Conservation (phyloP, 257 asterid genomes). For the Solanum okadae region DNA sequence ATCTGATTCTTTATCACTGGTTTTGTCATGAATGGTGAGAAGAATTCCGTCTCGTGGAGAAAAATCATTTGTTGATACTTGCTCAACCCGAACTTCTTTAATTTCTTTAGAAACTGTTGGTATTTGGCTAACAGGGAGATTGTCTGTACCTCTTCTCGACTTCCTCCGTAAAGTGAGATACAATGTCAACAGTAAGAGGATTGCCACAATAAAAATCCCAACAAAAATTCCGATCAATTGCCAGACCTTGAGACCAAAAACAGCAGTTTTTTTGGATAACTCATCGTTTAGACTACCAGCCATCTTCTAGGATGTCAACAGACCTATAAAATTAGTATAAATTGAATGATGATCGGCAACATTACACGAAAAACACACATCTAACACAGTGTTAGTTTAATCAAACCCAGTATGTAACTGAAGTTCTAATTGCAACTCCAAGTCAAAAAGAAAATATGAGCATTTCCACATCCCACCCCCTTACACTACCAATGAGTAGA, state of each 20-base stretch:
- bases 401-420: neutral
- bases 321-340: conserved; percentile 25
- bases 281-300: conserved; percentile 66
- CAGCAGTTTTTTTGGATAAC: conserved; percentile 49
- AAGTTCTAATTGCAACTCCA: neutral
- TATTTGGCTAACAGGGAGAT: conserved; percentile 54
- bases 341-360: neutral
- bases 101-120: conserved; percentile 81
- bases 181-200: conserved; percentile 50
- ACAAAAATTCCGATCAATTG: conserved; percentile 77
- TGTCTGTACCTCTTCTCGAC: conserved; percentile 35
- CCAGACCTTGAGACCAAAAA: conserved; percentile 81
- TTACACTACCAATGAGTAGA: neutral
- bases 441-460: neutral
- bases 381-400: neutral
- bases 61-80: conserved; percentile 50
- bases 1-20: conserved; percentile 67
- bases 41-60: conserved; percentile 67
- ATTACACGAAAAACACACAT: neutral
- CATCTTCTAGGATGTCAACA: conserved; percentile 37
- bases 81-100: conserved; percentile 85
- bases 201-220: conserved; percentile 53
- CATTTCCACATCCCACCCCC: neutral
- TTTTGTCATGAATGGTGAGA: conserved; percentile 72
- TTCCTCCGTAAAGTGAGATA: conserved; percentile 74